Base-by-base conservation (phyloP, 2,329 filamentous ascomycete species). In the Fusarium pseudograminearum region DNA sequence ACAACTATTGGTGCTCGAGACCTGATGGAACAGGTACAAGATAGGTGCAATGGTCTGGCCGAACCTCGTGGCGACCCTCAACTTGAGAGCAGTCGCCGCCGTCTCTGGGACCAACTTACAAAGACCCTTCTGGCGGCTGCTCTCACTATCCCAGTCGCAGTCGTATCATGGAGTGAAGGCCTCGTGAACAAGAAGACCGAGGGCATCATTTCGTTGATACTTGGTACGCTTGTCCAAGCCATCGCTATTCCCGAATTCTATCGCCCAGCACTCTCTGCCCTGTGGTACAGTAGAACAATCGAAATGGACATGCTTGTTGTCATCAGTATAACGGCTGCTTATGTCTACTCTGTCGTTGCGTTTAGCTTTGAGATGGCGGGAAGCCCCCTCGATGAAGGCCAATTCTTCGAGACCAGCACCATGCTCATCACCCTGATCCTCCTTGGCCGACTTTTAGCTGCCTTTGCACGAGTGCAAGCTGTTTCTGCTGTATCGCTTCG, bases 241-340 rank as follows among this genome's bases (percentile, higher is more conserved):
- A 80, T 86, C n/a, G 82, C 83, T 0, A 76, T 83, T 18, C 78
- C 77, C 3, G 80, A 85, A 20, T 87, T 89, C 65, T 85, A 87
- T 54, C 77, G 79, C 2, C 80, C 80, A 1, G 85, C 86, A 3
- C 72, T 86, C 4, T 80, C 80, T 24, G 79, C 60, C 16, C 83
- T 4, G 74, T 88, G 2, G 71, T 86, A n/a, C 80, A 82, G 67
- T 80, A 77, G 78, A 3, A 71, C 80, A 0, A 77, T 88, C 4
- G 85, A 88, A 67, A 87, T 88, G 85, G 86, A 88, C 65, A 81
- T 87, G 73, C 78, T 89, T 2, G 81, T 88, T 6, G 82, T 85
- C 6, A 78, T 88, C 45, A 87, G 85, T 65, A 87, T 85, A 20
- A 85, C 82, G 0, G 81, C 83, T 3, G 86, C 86, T 0, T 89